Percentiles rank a stretch among this genome's conserved stretches.
Conservation (phyloP, 148 eudicot genomes). For the Euryodendron excelsum region DNA sequence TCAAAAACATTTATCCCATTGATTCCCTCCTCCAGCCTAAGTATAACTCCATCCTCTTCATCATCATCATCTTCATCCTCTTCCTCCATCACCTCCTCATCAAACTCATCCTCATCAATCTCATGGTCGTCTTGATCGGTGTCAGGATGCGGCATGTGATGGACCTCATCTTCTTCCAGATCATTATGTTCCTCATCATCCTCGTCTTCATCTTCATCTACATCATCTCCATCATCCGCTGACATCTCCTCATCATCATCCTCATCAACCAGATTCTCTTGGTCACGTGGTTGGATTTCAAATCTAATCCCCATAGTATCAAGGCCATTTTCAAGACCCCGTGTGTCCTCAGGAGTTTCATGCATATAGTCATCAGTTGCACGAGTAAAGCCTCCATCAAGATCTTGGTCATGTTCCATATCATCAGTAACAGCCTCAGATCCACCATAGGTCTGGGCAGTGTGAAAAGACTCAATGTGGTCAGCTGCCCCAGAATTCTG, state of each 20-base stretch:
- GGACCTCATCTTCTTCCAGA: constrained; percentile 88
- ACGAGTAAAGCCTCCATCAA: constrained; percentile 71
- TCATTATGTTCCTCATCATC: constrained; percentile 82
- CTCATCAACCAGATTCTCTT: constrained; percentile 66
- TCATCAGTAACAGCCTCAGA: constrained; percentile 88
- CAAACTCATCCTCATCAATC: constrained; percentile 92
- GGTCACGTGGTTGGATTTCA: constrained; percentile 67
- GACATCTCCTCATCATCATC: constrained; percentile 94
- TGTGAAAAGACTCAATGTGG: constrained; percentile 47
- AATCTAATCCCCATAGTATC: constrained; percentile 64
- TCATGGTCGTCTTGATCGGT: constrained; percentile 96
- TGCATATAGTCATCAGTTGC: constrained; percentile 88
- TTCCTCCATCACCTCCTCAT: constrained; percentile 92
- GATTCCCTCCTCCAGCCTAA: constrained; percentile 84
- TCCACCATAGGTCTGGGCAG: constrained; percentile 57
- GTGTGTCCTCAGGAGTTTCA: constrained; percentile 65
- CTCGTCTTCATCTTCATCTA: constrained; percentile 81
- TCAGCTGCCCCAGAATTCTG: constrained; percentile 41
- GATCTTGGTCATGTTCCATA: constrained; percentile 98
- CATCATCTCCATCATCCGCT: constrained; percentile 82
- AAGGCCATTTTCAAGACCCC: constrained; percentile 65
- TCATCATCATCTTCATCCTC: constrained; percentile 97
- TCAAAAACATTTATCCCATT: constrained; percentile 96
- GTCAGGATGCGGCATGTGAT: constrained; percentile 80
- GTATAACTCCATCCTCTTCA: constrained; percentile 89